Percentiles rank a stretch among this genome's conserved stretches.
phyloP scores from a whole-genome alignment of 768 basidiomycete genomes.

The Tricholoma sp. region DNA sequence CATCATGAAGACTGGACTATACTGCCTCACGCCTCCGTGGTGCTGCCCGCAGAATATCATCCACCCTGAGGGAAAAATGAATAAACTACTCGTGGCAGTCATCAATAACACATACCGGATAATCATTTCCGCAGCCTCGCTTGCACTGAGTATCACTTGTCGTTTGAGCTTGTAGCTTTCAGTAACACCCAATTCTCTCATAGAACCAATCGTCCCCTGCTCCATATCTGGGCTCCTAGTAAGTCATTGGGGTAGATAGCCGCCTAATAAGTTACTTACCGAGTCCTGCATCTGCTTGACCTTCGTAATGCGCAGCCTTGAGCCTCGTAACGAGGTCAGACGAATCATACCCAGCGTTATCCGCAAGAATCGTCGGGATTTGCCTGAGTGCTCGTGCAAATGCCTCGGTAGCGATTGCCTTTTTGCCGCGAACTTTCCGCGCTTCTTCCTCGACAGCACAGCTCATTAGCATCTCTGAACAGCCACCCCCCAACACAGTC shows the following conservation, averaged over 20 bases:
- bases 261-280: slow-evolving; percentile 41
- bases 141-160: slow-evolving; percentile 91
- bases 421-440: slow-evolving; percentile 84
- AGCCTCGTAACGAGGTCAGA: slow-evolving; percentile 88
- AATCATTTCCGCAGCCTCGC: slow-evolving; percentile 98
- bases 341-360: slow-evolving; percentile 98
- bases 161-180: slow-evolving; percentile 98
- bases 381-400: slow-evolving; percentile 86
- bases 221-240: slow-evolving; percentile 69
- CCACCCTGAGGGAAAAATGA: slow-evolving; percentile 50
- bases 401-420: slow-evolving; percentile 91
- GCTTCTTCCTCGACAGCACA: slow-evolving; percentile 90
- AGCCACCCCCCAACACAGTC: slow-evolving; percentile 91
- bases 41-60: slow-evolving; percentile 84
- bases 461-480: slow-evolving; percentile 97
- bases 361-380: slow-evolving; percentile 95
- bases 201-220: slow-evolving; percentile 76
- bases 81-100: not conserved
- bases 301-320: slow-evolving; percentile 92
- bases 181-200: slow-evolving; percentile 84
- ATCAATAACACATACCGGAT: slow-evolving; percentile 55
- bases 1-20: slow-evolving; percentile 21
- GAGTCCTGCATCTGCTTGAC: slow-evolving; percentile 79
- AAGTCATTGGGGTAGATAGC: slow-evolving; percentile 1
- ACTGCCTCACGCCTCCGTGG: slow-evolving; percentile 84